Conservation (phyloP, 306 rosid species). For the Cercis canadensis region DNA sequence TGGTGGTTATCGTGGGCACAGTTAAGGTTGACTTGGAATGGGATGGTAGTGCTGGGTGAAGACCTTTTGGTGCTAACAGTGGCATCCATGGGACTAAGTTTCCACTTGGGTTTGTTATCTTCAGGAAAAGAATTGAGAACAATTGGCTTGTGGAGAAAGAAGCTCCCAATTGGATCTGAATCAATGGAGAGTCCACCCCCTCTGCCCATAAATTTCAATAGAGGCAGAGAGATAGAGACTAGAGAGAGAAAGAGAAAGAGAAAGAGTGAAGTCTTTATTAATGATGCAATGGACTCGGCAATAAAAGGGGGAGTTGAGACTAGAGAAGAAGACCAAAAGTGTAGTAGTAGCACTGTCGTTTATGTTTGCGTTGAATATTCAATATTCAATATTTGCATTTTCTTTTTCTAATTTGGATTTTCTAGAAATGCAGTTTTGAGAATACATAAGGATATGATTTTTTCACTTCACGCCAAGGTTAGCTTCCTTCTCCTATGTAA, state of each 20-base stretch:
- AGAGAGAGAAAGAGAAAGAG: slow-evolving; percentile 30
- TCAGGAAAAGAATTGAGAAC: slow-evolving; percentile 76
- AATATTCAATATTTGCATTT: no score
- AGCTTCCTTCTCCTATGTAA: no score
- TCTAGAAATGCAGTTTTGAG: no score
- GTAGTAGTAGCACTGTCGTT: slow-evolving; percentile 15
- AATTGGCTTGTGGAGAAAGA: slow-evolving; percentile 56
- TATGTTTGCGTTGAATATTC: slow-evolving; percentile 15
- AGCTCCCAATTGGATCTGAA: slow-evolving; percentile 69
- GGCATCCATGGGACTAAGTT: slow-evolving; percentile 43
- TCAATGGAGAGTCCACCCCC: slow-evolving; percentile 82
- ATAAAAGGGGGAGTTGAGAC: slow-evolving; percentile 64
- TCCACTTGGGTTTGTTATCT: slow-evolving; percentile 36
- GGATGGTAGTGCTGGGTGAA: slow-evolving; percentile 38
- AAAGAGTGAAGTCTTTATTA: slow-evolving; percentile 46
- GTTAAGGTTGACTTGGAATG: slow-evolving; percentile 67
- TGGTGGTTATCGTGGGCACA: slow-evolving; percentile 10
- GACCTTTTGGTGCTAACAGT: slow-evolving; percentile 24
- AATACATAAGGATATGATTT: no score
- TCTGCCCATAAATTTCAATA: slow-evolving; percentile 62
- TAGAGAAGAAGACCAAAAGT: slow-evolving; percentile 52
- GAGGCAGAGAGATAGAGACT: slow-evolving; percentile 37
- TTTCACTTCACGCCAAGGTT: no score
- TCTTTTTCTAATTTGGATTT: no score
- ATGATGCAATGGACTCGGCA: slow-evolving; percentile 78